Evolutionary conservation across 2,329 filamentous ascomycete species (phyloP), one percentile per base, ranked within the genome.

Genomic region (Fonsecaea nubica): DNA sequence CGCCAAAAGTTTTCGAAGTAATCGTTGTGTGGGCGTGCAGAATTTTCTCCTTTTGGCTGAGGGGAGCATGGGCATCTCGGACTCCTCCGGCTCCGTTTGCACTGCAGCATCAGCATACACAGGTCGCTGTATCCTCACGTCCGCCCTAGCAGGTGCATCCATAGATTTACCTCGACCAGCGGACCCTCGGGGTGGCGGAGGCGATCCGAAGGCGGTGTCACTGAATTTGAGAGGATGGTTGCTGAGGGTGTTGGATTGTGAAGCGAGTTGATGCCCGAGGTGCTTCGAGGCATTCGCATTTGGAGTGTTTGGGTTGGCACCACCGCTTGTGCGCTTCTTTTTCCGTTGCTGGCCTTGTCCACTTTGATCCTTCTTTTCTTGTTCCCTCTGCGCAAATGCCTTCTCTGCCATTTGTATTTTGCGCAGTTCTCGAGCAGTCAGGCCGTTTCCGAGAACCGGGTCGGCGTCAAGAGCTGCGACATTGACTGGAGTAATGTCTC

Each of bases 321-420:
- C 83, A 52, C 81, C 85, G 73, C 84, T 87, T 64, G 82, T 82
- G 61, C 84, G 80, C 73, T 88, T 86, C 70, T 82, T 86, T 74
- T 84, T 86, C 75, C 84, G 85, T 70, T 80, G 83, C 62, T 82
- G 83, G 36, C 73, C 69, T 15, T 73, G 69, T 42, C 61, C 65
- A 33, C 48, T 63, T 30, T 62, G 66, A 48, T 81, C 79, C 64
- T 83, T 81, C 70, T 86, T 84, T 66, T 88, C 85, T 56, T 84
- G 80, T 71, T 88, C 87, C 68, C 87, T 79, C 71, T 86, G 83
- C 69, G 86, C 83, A 68, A 89, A 89, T 65, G 88, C 83, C 69
- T 85, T 85, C 72, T 89, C 87, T 50, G 86, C 84, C 63, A 86
- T 86, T 62, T 86, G 85, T 55, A 89, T 81, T 76, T 89, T 89